Percentiles rank a stretch among this genome's conserved stretches.
Evolutionary conservation across 768 basidiomycete species (phyloP).

Genomic region (Clathrus columnatus): DNA sequence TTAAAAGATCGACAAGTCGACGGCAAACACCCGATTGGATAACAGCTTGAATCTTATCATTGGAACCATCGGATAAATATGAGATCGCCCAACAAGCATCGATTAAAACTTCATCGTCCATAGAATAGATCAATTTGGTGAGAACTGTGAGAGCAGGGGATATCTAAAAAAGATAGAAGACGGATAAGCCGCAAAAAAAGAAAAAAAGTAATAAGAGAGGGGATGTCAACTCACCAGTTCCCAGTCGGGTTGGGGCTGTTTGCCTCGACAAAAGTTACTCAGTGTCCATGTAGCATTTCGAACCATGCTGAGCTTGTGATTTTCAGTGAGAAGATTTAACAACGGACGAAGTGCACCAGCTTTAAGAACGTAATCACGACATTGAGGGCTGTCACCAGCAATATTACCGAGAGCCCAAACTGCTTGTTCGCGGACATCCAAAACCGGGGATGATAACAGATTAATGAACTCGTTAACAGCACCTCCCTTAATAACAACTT

Average conservation of each 20-base stretch:
- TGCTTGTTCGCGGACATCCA: slow-evolving; percentile 97
- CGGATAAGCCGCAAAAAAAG: slow-evolving; percentile 1
- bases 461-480: slow-evolving; percentile 98
- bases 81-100: slow-evolving; percentile 99
- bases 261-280: slow-evolving; percentile 98
- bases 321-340: slow-evolving; percentile 80
- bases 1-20: slow-evolving; percentile 92
- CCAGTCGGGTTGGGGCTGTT: slow-evolving; percentile 97
- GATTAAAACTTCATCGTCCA: slow-evolving; percentile 98
- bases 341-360: slow-evolving; percentile 92
- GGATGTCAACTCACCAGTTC: slow-evolving; percentile 57
- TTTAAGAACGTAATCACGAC: slow-evolving; percentile 92
- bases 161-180: slow-evolving; percentile 49
- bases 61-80: slow-evolving; percentile 96
- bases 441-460: slow-evolving; percentile 84
- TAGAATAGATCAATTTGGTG: slow-evolving; percentile 96
- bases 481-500: slow-evolving; percentile 90
- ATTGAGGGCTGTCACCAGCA: slow-evolving; percentile 95
- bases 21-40: slow-evolving; percentile 98
- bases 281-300: slow-evolving; percentile 98
- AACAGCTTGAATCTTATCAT: slow-evolving; percentile 99
- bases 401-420: slow-evolving; percentile 99
- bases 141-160: slow-evolving; percentile 94
- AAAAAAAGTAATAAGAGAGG: background rate
- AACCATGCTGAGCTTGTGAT: slow-evolving; percentile 98